Evolutionary conservation across 768 basidiomycete genomes (phyloP).

Genomic region (Mycena sanguinolenta): DNA sequence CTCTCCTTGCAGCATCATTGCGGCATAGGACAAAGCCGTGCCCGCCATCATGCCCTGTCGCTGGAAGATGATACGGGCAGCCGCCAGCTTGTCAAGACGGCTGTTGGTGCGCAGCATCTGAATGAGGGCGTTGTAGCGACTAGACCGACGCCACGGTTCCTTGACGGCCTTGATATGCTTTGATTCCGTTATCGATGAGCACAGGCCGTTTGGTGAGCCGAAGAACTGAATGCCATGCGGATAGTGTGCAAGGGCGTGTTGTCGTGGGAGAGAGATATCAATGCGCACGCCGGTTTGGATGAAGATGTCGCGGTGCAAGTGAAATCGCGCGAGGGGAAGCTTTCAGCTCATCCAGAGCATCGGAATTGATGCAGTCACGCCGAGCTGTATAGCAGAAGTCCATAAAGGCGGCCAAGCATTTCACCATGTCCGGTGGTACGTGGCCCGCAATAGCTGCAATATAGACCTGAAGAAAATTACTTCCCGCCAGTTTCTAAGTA

Average conservation of each 20-base stretch:
- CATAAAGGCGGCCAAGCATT: not conserved
- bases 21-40: not conserved
- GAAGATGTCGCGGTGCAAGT: too few species aligned
- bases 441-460: slow-evolving; percentile 42
- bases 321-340: too few species aligned
- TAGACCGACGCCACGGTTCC: not conserved
- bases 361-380: too few species aligned
- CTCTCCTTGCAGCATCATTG: not conserved
- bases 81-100: not conserved
- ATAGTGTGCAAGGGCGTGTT: slow-evolving; percentile 45
- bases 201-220: slow-evolving; percentile 44
- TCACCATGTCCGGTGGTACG: slow-evolving; percentile 39
- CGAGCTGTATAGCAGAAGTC: not conserved
- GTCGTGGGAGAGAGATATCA: slow-evolving; percentile 39
- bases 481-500: too few species aligned
- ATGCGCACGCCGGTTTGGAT: slow-evolving; percentile 1
- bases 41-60: not conserved
- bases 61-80: not conserved
- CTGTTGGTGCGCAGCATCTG: not conserved
- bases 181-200: slow-evolving; percentile 43
- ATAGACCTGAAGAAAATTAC: slow-evolving; percentile 41
- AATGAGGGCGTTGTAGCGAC: not conserved
- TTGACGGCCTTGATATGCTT: slow-evolving; percentile 33
- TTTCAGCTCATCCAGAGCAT: too few species aligned
- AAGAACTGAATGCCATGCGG: too few species aligned